A percentile compares a stretch with the other conserved stretches of the same genome.
phyloP scores from a whole-genome alignment of 2,329 filamentous ascomycete species.

The Zasmidium cellare region DNA sequence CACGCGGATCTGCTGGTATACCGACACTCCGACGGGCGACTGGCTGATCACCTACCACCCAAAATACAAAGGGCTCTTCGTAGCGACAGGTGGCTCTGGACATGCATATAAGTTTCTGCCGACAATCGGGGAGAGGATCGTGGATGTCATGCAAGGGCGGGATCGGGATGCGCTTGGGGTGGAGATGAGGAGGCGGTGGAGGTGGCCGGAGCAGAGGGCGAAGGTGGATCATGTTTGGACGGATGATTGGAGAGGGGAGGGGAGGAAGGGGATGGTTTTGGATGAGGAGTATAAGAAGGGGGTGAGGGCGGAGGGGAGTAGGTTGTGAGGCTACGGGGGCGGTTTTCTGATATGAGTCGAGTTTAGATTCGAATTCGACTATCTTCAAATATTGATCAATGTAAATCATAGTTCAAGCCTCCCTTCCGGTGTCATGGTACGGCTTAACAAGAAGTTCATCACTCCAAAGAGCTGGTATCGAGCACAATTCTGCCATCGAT shows the following conservation, averaged over 20 bases:
- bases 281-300: conserved; percentile 35
- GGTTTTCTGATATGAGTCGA: too few species aligned
- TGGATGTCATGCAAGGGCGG: conserved; percentile 51
- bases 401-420: too few species aligned
- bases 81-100: conserved; percentile 62
- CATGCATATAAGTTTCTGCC: conserved; percentile 65
- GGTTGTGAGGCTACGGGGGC: not conserved
- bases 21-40: conserved; percentile 56
- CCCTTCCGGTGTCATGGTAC: too few species aligned
- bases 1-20: conserved; percentile 58
- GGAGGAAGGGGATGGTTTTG: conserved; percentile 37
- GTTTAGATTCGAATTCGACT: too few species aligned
- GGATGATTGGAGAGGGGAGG: conserved; percentile 39
- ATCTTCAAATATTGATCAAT: too few species aligned
- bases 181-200: conserved; percentile 64
- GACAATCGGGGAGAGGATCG: conserved; percentile 56
- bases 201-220: conserved; percentile 45
- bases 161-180: conserved; percentile 35
- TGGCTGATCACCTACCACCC: conserved; percentile 58
- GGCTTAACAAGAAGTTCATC: too few species aligned
- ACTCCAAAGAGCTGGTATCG: too few species aligned
- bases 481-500: too few species aligned
- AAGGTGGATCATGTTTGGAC: conserved; percentile 38
- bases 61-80: conserved; percentile 52
- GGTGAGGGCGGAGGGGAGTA: not conserved